Evolutionary conservation across 345 rosid genomes (phyloP).

Genomic region (Eucalyptus regnans): DNA sequence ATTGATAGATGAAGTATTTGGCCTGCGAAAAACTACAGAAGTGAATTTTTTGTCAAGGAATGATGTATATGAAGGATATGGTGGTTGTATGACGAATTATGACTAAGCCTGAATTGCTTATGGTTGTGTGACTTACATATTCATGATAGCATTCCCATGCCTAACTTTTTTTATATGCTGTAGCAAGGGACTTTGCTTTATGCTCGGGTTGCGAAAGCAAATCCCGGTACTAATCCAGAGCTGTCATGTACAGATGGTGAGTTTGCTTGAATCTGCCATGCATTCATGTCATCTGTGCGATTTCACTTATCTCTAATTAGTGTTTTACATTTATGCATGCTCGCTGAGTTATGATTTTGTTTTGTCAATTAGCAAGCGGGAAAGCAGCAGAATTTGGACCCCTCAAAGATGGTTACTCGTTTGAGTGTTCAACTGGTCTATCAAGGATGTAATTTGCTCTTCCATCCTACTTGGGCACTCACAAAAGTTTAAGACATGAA

Average conservation of each 20-base stretch:
- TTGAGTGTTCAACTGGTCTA: conserved; percentile 82
- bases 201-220: conserved; percentile 74
- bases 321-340: neutral
- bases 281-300: neutral
- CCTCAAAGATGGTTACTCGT: conserved; percentile 69
- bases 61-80: neutral
- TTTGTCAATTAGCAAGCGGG: conserved; percentile 38
- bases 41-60: neutral
- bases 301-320: neutral
- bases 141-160: neutral
- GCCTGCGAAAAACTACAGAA: neutral
- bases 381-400: conserved; percentile 75
- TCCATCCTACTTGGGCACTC: neutral
- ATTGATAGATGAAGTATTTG: neutral
- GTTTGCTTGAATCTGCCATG: neutral
- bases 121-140: neutral
- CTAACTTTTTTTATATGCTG: conserved; percentile 1
- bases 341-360: neutral
- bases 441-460: conserved; percentile 51
- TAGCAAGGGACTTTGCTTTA: conserved; percentile 74
- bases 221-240: conserved; percentile 69
- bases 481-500: neutral
- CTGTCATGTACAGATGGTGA: conserved; percentile 70
- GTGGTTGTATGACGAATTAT: neutral
- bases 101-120: neutral